Base-by-base conservation (phyloP, 768 basidiomycete species). In the Candolleomyces eurysporus region DNA sequence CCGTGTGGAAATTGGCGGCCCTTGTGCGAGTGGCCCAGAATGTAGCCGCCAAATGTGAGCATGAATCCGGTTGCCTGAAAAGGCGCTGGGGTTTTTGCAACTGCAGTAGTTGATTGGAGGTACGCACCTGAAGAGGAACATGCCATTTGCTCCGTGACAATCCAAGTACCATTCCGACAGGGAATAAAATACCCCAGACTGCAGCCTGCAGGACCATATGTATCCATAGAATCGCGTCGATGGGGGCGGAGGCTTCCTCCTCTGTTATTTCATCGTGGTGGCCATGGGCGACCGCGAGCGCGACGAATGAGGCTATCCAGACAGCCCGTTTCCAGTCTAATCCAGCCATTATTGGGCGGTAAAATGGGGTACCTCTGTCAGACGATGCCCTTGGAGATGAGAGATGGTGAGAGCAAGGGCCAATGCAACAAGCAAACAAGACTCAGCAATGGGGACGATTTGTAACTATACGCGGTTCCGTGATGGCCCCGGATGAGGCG, bases 121-220 rank as follows among this genome's bases (percentile, higher is more conserved):
- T 36, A 67, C 80, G 43, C 54, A 88, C 91, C 76, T 96, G 95
- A 5, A 94, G 71, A 5, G 95, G 94, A 48, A 95, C 93, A 72
- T 97, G 95, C 88, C 91, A 96, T 67, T 87, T 83, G 72, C 93
- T 95, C 61, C 87, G 80, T n/a, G 85, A 75, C 16, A 92, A 75
- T 17, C 89, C 89, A 4, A 91, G 73, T 0, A 91, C 86, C 89
- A 91, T 90, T 31, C 88, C 95, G 7, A 87, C 79, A 0, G 95
- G 95, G 68, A 96, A 97, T 36, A 94, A 69, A 2, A 96, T 67
- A 4, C 92, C 93, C 95, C 95, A 96, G 5, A 91, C 86, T 8
- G 81, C 66, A 3, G 82, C 84, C 66, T 97, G 95, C 13, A 96
- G 71, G 36, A 80, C 78, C 57, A 95, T 94, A 71, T 96, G 94